Percentiles rank a stretch among this genome's conserved stretches.
These are phyloP conservation scores for Uromyces viciae-fabae DNA, from an alignment of 1,284 basidiomycete genomes.

Conservation along the genomic window DNA sequence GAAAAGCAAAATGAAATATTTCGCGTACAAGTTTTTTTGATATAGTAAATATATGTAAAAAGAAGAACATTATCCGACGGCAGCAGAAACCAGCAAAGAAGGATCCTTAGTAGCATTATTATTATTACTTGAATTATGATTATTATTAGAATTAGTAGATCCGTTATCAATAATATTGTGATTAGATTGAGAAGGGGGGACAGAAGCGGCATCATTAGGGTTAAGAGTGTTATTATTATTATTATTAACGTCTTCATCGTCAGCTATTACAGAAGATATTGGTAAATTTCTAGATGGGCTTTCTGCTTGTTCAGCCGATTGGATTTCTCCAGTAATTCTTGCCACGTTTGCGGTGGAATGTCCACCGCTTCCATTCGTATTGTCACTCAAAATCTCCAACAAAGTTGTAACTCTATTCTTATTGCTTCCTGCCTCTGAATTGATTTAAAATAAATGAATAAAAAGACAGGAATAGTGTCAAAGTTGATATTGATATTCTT, in stretches of 20 bases:
- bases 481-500: too few relatives aligned
- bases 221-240: too few relatives aligned
- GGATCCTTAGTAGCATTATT: neutral
- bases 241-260: too few relatives aligned
- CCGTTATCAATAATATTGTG: neutral
- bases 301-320: constrained; percentile 2
- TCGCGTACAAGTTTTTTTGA: neutral
- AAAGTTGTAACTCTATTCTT: constrained; percentile 47
- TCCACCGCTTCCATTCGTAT: neutral
- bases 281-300: neutral
- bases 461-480: neutral
- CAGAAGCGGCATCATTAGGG: too few relatives aligned
- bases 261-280: neutral
- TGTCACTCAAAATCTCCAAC: constrained; percentile 48
- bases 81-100: constrained; percentile 9
- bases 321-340: too few relatives aligned
- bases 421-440: constrained; percentile 49
- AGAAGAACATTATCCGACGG: neutral
- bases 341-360: constrained; percentile 48
- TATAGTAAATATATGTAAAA: neutral
- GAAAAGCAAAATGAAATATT: neutral
- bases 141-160: neutral
- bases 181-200: too few relatives aligned
- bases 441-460: neutral
- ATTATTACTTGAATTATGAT: neutral